Evolutionary conservation across 768 basidiomycete species (phyloP).

Genomic region (Tulasnella sp.): DNA sequence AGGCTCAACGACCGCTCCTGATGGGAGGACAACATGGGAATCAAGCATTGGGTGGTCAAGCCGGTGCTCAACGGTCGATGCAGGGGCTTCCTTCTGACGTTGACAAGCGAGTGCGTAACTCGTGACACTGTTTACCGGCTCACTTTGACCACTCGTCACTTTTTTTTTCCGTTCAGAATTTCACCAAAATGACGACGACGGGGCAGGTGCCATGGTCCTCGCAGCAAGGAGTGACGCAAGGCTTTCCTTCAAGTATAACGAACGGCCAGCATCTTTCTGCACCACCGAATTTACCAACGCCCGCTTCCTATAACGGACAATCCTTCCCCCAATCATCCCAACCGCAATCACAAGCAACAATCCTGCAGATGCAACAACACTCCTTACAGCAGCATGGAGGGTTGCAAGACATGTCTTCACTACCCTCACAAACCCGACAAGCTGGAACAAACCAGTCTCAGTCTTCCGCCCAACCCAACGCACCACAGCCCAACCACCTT

Average conservation of each 20-base stretch:
- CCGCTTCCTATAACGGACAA: conserved; percentile 25
- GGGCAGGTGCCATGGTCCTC: conserved; percentile 6
- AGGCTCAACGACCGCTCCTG: conserved; percentile 29
- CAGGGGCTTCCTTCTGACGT: conserved; percentile 42
- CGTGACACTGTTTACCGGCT: neutral
- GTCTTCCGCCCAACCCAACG: conserved; percentile 7
- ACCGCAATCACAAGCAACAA: neutral
- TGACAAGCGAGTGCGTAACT: conserved; percentile 56
- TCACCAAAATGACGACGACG: conserved; percentile 6
- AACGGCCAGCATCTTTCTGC: conserved; percentile 46
- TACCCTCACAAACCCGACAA: neutral
- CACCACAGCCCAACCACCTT: conserved; percentile 12
- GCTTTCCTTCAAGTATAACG: no score
- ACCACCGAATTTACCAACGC: conserved; percentile 39
- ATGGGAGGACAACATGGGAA: neutral
- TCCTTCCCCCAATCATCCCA: conserved; percentile 4
- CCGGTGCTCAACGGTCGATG: conserved; percentile 29
- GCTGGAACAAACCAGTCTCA: neutral
- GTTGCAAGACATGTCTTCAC: conserved; percentile 20
- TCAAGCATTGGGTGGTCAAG: neutral
- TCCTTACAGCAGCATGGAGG: conserved; percentile 26
- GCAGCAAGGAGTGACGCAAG: conserved; percentile 12
- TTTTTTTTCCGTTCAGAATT: conserved; percentile 6
- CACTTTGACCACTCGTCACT: neutral
- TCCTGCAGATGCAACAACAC: conserved; percentile 4